Percentiles rank a stretch among this genome's conserved stretches.
phyloP scores from a whole-genome alignment of 257 asterid species.

The Pogostemon cablin region DNA sequence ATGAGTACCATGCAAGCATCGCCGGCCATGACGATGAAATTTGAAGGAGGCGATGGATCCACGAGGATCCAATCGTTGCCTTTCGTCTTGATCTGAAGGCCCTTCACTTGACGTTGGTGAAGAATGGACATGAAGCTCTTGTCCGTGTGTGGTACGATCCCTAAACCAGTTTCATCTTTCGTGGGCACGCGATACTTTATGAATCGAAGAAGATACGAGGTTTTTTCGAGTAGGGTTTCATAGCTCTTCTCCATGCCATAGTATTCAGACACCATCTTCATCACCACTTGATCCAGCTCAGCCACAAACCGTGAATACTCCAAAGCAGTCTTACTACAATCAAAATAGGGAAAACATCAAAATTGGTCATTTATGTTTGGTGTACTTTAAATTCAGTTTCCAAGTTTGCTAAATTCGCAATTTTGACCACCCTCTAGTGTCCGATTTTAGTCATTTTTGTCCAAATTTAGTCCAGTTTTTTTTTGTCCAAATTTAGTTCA shows the following conservation, averaged over 20 bases:
- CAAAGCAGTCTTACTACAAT: slow-evolving; percentile 37
- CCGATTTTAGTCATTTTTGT: no score
- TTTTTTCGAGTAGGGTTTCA: slow-evolving; percentile 25
- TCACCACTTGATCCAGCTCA: slow-evolving; percentile 46
- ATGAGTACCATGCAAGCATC: slow-evolving; percentile 47
- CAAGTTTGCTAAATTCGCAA: no score
- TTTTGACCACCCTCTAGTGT: no score
- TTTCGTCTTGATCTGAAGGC: slow-evolving; percentile 37
- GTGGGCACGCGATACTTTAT: slow-evolving; percentile 43
- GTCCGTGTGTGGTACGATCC: slow-evolving; percentile 54
- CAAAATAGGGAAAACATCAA: no score
- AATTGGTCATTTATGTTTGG: no score
- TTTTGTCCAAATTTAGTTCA: no score
- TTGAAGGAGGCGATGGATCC: slow-evolving; percentile 42
- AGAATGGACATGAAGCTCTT: slow-evolving; percentile 50
- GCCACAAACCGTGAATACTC: slow-evolving; percentile 41
- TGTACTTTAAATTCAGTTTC: no score
- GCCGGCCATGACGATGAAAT: slow-evolving; percentile 51
- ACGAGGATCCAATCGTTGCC: slow-evolving; percentile 43
- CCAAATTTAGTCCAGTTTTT: no score
- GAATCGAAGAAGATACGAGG: slow-evolving; percentile 43
- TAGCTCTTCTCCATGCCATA: slow-evolving; percentile 33
- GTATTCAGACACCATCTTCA: slow-evolving; percentile 41
- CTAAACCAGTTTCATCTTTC: slow-evolving; percentile 32
- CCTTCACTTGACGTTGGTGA: slow-evolving; percentile 37